Percentiles rank a stretch among this genome's conserved stretches.
These are phyloP conservation scores for Tetrahymena borealis DNA, from an alignment of 73 alveolate genomes.

Conservation along the genomic window DNA sequence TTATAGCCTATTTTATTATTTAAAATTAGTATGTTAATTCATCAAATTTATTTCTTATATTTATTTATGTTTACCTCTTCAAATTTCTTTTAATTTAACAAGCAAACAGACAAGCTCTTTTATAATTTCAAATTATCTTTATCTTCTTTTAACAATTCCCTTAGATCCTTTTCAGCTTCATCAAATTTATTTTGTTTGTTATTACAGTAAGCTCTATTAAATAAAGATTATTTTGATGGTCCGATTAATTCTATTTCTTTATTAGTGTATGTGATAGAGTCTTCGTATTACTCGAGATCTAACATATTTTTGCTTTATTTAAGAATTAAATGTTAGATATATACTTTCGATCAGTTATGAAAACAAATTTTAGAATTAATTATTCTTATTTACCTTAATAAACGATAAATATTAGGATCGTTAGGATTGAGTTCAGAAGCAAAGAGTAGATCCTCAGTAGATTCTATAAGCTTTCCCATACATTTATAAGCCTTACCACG, in stretches of 20 bases:
- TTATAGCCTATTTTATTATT: background rate
- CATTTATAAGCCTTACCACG: background rate
- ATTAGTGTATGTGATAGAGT: background rate
- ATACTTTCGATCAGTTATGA: too few species aligned
- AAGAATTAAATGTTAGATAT: too few species aligned
- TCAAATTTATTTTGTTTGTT: background rate
- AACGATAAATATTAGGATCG: background rate
- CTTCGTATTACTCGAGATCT: background rate
- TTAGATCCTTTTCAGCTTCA: background rate
- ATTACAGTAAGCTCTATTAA: background rate
- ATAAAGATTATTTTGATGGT: background rate
- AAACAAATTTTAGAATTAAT: background rate
- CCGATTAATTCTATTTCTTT: background rate
- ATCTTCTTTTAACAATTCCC: background rate
- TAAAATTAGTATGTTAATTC: background rate
- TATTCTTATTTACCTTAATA: background rate
- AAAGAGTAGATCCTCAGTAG: background rate
- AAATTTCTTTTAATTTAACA: background rate
- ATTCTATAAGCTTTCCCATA: background rate
- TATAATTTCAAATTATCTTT: background rate
- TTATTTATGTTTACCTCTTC: background rate
- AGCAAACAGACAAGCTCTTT: background rate
- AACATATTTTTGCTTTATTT: background rate
- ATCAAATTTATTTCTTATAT: background rate
- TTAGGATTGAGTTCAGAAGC: background rate